Conservation (phyloP, 2,329 filamentous ascomycete species). For the Immersiporthe knoxdaviesiana region DNA sequence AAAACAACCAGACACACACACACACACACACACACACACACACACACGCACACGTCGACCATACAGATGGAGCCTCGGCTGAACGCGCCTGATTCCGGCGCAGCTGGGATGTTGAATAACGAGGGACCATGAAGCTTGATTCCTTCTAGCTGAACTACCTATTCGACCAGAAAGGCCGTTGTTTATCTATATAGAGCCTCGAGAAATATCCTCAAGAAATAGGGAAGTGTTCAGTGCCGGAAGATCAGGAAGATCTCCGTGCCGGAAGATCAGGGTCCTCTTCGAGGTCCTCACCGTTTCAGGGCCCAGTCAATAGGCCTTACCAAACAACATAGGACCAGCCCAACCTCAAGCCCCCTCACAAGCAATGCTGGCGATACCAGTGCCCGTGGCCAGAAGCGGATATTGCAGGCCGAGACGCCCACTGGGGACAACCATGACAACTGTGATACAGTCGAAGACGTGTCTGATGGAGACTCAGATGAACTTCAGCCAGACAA, state of each 20-base stretch:
- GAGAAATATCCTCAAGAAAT: too few relatives aligned
- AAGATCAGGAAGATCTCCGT: too few relatives aligned
- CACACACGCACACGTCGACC: neutral
- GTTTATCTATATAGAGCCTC: too few relatives aligned
- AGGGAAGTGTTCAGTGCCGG: too few relatives aligned
- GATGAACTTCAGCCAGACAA: neutral
- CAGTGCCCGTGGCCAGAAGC: constrained; percentile 4
- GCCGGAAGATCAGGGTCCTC: too few relatives aligned
- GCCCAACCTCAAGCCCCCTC: neutral
- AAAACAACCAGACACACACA: neutral
- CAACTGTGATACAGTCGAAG: neutral
- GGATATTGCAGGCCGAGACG: neutral
- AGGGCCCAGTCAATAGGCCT: too few relatives aligned
- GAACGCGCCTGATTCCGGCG: neutral
- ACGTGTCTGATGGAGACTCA: neutral
- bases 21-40: neutral
- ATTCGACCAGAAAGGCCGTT: too few relatives aligned
- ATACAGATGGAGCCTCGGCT: constrained; percentile 23
- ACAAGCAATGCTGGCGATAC: neutral
- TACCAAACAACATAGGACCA: too few relatives aligned
- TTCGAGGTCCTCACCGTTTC: too few relatives aligned
- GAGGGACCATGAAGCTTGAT: too few relatives aligned
- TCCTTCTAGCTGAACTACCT: too few relatives aligned
- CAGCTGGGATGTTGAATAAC: neutral
- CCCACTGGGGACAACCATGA: too few relatives aligned